Percentiles rank a stretch among this genome's conserved stretches.
Conservation (phyloP, 2,329 filamentous ascomycete species). For the Samsoniella hepiali region DNA sequence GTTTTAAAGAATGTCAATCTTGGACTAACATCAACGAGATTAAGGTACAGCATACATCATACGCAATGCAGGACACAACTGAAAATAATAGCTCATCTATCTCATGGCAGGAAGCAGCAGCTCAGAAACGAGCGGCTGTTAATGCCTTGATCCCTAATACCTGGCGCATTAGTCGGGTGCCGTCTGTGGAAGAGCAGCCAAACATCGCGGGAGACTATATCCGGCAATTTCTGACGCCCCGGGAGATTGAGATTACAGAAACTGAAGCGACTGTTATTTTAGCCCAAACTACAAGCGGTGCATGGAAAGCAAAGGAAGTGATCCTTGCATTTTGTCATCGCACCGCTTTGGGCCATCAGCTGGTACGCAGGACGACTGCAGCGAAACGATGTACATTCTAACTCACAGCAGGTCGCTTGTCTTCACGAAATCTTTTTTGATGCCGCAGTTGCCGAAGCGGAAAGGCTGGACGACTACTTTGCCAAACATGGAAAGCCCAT, state of each 20-base stretch:
- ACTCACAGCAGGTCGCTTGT: neutral
- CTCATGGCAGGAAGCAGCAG: neutral
- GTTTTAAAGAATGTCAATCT: no score
- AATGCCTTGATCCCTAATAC: neutral
- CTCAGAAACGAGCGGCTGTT: neutral
- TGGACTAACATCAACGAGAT: no score
- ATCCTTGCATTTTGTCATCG: constrained; percentile 6
- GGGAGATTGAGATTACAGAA: constrained; percentile 10
- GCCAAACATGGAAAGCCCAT: neutral
- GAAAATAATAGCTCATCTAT: neutral
- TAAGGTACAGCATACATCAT: neutral
- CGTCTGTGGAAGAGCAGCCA: neutral
- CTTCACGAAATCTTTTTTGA: constrained; percentile 5
- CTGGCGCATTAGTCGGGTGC: neutral
- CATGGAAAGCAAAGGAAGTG: constrained; percentile 3
- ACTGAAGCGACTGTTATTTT: constrained; percentile 1
- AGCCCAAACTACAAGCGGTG: neutral
- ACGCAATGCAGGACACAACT: neutral
- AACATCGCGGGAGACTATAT: constrained; percentile 8
- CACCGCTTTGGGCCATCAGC: constrained; percentile 6
- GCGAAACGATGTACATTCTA: neutral
- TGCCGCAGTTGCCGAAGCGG: neutral
- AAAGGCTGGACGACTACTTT: neutral
- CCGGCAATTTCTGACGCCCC: neutral
- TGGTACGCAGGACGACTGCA: neutral